Percentiles rank a stretch among this genome's conserved stretches.
These are phyloP conservation scores for Nicotiana otophora DNA, from an alignment of 257 asterid genomes.

Conservation along the genomic window DNA sequence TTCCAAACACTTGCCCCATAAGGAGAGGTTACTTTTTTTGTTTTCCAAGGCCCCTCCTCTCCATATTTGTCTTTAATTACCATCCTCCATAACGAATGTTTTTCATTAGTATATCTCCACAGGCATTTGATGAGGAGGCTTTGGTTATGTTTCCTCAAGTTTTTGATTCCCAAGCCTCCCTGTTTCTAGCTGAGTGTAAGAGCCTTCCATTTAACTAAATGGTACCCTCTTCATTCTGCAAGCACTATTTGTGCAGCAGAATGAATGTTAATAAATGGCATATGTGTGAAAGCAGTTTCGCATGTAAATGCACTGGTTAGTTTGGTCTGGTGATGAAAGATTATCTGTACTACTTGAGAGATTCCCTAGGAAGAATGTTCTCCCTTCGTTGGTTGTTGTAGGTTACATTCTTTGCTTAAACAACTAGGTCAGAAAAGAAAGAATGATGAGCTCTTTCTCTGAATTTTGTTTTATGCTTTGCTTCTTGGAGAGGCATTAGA, in stretches of 20 bases:
- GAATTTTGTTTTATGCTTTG: not conserved
- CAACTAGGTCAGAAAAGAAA: not conserved
- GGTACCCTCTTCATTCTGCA: too few relatives aligned
- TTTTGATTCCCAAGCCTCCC: too few relatives aligned
- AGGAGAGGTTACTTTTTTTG: too few relatives aligned
- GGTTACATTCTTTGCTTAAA: constrained; percentile 6
- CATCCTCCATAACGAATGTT: too few relatives aligned
- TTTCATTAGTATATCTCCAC: too few relatives aligned
- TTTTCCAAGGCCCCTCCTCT: too few relatives aligned
- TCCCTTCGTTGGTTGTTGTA: not conserved
- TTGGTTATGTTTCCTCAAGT: too few relatives aligned
- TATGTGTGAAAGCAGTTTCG: not conserved
- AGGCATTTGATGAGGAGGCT: too few relatives aligned
- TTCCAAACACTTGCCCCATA: too few relatives aligned
- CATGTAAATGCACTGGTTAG: constrained; percentile 23
- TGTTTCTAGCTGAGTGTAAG: too few relatives aligned
- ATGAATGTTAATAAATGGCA: not conserved
- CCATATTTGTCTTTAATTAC: too few relatives aligned
- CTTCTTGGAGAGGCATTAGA: not conserved
- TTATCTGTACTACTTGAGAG: not conserved
- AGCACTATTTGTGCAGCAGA: not conserved
- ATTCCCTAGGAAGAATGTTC: not conserved
- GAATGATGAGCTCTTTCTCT: not conserved
- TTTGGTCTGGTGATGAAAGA: constrained; percentile 21
- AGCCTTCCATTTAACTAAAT: too few relatives aligned